Evolutionary conservation across 75 land plant genomes (phyloP), one percentile per base, ranked within the genome.

Genomic region (Ceratopteris richardii): DNA sequence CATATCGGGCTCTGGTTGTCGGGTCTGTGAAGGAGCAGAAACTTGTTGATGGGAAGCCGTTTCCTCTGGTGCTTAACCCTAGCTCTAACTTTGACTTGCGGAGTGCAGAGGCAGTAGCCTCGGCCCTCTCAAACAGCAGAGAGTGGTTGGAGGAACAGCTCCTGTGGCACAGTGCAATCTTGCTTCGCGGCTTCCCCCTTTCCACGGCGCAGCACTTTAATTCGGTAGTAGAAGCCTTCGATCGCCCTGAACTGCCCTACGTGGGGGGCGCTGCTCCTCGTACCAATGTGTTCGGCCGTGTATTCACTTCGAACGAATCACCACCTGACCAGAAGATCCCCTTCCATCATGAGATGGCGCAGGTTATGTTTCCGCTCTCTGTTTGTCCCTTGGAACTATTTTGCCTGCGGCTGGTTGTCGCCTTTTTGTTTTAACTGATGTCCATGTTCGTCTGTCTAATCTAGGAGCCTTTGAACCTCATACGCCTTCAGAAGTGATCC

Each of bases 311-410:
- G 22, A 94, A 94, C 54, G 98, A 94, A 58, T 94, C 98, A 27
- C 96, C 98, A 19, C 96, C 96, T 0, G 98, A 94, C 61, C 87
- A 89, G 69, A 86, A 86, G 66, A 86, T 94, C 58, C 98, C 98
- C 27, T 94, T 94, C 64, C 98, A 94, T 52, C 98, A 94, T 55
- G 98, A 94, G 60, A 86, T 94, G 98, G 96, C 98, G 48, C 96
- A 88, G 90, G 98, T 88, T 9, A 26, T 29, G 3, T 14, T 52
- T 24, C 25, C 54, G 3, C 28, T 26, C 5, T 52, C 25, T 57
- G 9, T 31, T n/a, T 57, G 3, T 31, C 40, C 9, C n/a, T n/a
- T n/a, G n/a, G n/a, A n/a, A n/a, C n/a, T n/a, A n/a, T n/a, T n/a
- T n/a, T n/a, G n/a, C n/a, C n/a, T n/a, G n/a, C n/a, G n/a, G n/a